Percentiles rank a stretch among this genome's conserved stretches.
Conservation (phyloP, 352 stramenopile species). For the Phytophthora pinifolia region DNA sequence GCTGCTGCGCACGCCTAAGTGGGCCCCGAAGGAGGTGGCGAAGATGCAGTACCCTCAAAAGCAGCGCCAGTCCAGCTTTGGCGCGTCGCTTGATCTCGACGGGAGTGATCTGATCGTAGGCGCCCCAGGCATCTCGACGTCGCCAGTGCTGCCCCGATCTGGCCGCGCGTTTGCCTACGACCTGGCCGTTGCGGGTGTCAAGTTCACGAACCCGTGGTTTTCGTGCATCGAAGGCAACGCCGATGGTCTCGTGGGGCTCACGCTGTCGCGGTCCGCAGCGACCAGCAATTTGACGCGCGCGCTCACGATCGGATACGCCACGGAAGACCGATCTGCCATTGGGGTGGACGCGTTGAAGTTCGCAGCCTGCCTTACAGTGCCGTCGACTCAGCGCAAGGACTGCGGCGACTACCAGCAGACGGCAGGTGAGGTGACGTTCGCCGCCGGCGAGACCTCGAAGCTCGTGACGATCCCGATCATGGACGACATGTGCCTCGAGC, state of each 20-base stretch:
- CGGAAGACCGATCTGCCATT: slow-evolving; percentile 66
- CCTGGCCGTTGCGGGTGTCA: slow-evolving; percentile 46
- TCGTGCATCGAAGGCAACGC: slow-evolving; percentile 62
- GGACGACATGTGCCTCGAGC: slow-evolving; percentile 93
- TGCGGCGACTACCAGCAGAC: slow-evolving; percentile 80
- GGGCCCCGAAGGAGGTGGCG: slow-evolving; percentile 64
- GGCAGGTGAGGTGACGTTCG: slow-evolving; percentile 90
- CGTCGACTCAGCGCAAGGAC: slow-evolving; percentile 52
- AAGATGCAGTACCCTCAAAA: slow-evolving; percentile 84
- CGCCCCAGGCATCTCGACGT: slow-evolving; percentile 56
- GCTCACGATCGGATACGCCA: slow-evolving; percentile 72
- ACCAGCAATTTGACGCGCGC: slow-evolving; percentile 44
- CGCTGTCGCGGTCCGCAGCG: slow-evolving; percentile 38
- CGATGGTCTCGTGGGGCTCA: slow-evolving; percentile 60
- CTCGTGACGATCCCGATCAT: slow-evolving; percentile 92
- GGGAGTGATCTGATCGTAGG: slow-evolving; percentile 59
- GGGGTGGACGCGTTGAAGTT: slow-evolving; percentile 63
- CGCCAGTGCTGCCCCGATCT: slow-evolving; percentile 32
- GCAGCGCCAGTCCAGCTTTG: slow-evolving; percentile 53
- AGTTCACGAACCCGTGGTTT: slow-evolving; percentile 63
- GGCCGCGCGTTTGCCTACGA: slow-evolving; percentile 77
- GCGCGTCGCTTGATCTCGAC: slow-evolving; percentile 53
- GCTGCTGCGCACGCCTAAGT: slow-evolving; percentile 60
- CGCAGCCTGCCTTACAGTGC: slow-evolving; percentile 52
- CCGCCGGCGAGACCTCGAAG: slow-evolving; percentile 77